A percentile compares a stretch with the other conserved stretches of the same genome.
These are phyloP conservation scores for Lecanosticta acicola DNA, from an alignment of 2,329 filamentous ascomycete genomes.

Conservation along the genomic window DNA sequence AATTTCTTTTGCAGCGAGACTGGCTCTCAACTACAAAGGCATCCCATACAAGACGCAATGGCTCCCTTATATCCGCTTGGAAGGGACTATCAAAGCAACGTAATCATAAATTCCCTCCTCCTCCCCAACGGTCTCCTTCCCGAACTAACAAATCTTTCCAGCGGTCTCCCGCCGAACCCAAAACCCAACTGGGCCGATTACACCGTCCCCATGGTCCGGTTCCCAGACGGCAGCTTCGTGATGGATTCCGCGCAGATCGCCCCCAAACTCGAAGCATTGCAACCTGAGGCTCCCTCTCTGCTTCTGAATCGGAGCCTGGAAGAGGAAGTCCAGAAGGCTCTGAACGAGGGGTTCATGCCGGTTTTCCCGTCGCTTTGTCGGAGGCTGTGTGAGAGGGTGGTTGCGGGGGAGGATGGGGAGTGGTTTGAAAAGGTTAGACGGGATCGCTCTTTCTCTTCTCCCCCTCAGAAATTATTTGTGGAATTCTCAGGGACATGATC, in stretches of 20 bases:
- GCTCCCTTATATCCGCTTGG: background rate
- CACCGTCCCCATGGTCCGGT: constrained; percentile 16
- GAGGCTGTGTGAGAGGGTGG: constrained; percentile 4
- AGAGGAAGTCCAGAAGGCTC: constrained; percentile 6
- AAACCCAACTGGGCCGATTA: constrained; percentile 8
- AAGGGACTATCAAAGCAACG: background rate
- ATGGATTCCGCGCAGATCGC: constrained; percentile 24
- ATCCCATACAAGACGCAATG: constrained; percentile 11
- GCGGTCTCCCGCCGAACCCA: constrained; percentile 18
- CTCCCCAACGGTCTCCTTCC: background rate
- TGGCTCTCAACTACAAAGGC: constrained; percentile 22
- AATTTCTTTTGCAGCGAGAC: constrained; percentile 48
- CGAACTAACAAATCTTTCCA: constrained; percentile 9
- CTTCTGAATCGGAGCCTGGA: constrained; percentile 16
- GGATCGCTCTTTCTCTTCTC: too few relatives aligned
- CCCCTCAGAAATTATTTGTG: too few relatives aligned
- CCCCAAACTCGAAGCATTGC: constrained; percentile 13
- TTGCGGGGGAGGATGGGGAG: constrained; percentile 28
- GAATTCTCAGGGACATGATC: too few relatives aligned
- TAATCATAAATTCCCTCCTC: background rate
- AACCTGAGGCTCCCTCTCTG: constrained; percentile 15
- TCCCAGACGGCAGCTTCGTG: constrained; percentile 14
- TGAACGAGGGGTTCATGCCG: constrained; percentile 7
- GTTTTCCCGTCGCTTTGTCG: constrained; percentile 14
- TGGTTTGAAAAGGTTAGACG: constrained; percentile 6